phyloP scores from a whole-genome alignment of 2,329 filamentous ascomycete genomes.

The Ophiostoma triangulosporum region DNA sequence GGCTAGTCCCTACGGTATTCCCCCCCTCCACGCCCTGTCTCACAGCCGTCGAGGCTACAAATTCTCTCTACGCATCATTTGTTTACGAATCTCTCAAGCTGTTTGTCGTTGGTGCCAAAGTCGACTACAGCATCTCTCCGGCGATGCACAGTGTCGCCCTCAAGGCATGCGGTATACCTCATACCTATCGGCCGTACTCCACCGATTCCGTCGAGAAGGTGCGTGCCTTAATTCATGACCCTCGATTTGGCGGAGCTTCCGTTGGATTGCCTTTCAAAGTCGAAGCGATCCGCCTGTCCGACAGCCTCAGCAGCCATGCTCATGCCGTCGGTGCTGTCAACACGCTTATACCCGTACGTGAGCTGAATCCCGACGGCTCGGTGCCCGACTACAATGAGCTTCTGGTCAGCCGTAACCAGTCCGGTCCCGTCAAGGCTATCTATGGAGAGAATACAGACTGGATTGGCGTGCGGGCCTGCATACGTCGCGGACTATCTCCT shows the following conservation, averaged over 20 bases:
- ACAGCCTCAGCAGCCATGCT: constrained; percentile 53
- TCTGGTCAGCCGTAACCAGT: constrained; percentile 40
- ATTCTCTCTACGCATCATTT: constrained; percentile 47
- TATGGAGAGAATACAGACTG: constrained; percentile 40
- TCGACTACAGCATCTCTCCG: constrained; percentile 56
- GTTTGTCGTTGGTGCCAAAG: constrained; percentile 52
- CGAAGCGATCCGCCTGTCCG: constrained; percentile 47
- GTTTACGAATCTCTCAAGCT: constrained; percentile 52
- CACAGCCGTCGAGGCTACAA: constrained; percentile 43
- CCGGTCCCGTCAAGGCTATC: constrained; percentile 46
- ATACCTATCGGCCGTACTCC: constrained; percentile 48
- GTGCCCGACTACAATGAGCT: constrained; percentile 27
- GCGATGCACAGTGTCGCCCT: constrained; percentile 62
- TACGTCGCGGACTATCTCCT: constrained; percentile 54
- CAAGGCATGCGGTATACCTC: constrained; percentile 50
- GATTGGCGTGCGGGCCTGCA: constrained; percentile 34
- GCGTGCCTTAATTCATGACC: constrained; percentile 41
- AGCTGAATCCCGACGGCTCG: constrained; percentile 19
- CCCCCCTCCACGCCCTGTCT: constrained; percentile 25
- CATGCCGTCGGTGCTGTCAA: constrained; percentile 60
- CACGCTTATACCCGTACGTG: constrained; percentile 52
- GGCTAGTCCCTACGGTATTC: constrained; percentile 16
- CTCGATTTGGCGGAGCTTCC: constrained; percentile 50
- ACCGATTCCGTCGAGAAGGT: constrained; percentile 47
- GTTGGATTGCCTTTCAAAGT: constrained; percentile 59